These are phyloP conservation scores for Sonneratia caseolaris DNA, from an alignment of 345 rosid genomes.

Conservation along the genomic window DNA sequence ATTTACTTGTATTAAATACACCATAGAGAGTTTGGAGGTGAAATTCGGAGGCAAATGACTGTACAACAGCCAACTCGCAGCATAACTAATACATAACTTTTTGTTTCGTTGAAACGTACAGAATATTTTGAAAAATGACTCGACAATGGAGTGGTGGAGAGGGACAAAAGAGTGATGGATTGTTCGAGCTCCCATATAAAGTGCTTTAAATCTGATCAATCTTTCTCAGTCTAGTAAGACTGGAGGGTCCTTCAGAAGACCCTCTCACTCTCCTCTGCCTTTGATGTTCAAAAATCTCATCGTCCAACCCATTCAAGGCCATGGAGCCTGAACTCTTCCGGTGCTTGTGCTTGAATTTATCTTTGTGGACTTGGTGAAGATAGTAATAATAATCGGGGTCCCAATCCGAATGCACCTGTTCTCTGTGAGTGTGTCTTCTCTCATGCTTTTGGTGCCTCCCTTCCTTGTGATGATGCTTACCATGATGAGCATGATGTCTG, in stretches of 20 bases:
- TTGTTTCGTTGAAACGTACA: too few species aligned
- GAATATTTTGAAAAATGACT: not conserved
- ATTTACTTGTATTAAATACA: not conserved
- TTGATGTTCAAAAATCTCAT: constrained; percentile 20
- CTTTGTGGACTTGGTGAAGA: constrained; percentile 48
- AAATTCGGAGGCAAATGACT: not conserved
- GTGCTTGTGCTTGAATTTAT: constrained; percentile 35
- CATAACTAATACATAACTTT: not conserved
- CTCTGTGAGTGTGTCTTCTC: constrained; percentile 24
- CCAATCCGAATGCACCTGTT: constrained; percentile 30
- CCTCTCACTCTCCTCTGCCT: constrained; percentile 17
- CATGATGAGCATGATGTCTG: constrained; percentile 20
- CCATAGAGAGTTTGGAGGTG: not conserved
- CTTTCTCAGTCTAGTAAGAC: constrained; percentile 3
- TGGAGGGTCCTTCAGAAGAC: constrained; percentile 11
- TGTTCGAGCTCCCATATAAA: not conserved
- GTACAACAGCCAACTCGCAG: not conserved
- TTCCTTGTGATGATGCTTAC: constrained; percentile 21
- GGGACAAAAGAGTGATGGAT: not conserved
- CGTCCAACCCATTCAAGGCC: constrained; percentile 22
- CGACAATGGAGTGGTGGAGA: not conserved
- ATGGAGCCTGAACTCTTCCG: constrained; percentile 23
- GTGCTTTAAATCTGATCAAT: not conserved
- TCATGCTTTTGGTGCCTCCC: constrained; percentile 35
- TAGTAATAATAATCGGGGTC: constrained; percentile 33